Conservation (phyloP, 2,329 filamentous ascomycete species). For the Mollisia scopiformis region DNA sequence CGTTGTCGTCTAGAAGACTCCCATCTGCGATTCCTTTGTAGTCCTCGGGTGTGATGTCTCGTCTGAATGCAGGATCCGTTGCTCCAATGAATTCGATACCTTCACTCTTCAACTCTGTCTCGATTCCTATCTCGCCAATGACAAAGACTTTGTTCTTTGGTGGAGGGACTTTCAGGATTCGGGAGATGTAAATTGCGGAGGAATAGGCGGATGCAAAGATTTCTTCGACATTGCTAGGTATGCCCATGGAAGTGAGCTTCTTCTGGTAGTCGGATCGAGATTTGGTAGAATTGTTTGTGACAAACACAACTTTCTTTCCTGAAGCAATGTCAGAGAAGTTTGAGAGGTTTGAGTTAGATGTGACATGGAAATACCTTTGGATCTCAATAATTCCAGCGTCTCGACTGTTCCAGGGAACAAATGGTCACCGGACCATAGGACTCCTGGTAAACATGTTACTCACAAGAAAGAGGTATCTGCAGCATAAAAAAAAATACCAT, state of each 20-base stretch:
- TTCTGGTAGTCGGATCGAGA: constrained; percentile 90
- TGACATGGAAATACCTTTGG: constrained; percentile 59
- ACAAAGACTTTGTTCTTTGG: constrained; percentile 94
- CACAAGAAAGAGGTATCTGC: not conserved
- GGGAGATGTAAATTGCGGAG: constrained; percentile 91
- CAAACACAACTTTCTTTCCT: constrained; percentile 94
- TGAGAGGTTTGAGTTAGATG: not conserved
- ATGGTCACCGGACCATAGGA: constrained; percentile 94
- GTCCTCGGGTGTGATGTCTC: constrained; percentile 80
- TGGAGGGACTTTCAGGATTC: constrained; percentile 79
- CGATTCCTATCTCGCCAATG: constrained; percentile 87
- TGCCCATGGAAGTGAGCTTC: constrained; percentile 82
- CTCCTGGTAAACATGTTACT: constrained; percentile 58
- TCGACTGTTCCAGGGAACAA: constrained; percentile 84
- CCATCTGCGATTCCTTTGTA: constrained; percentile 78
- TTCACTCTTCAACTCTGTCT: constrained; percentile 83
- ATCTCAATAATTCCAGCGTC: constrained; percentile 80
- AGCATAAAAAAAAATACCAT: constrained; percentile 66
- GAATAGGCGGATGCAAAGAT: constrained; percentile 94
- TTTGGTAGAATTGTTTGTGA: constrained; percentile 99
- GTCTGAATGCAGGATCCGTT: constrained; percentile 76
- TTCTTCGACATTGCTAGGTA: constrained; percentile 81
- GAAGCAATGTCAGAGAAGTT: constrained; percentile 11
- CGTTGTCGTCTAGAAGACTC: constrained; percentile 79
- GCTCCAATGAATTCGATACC: constrained; percentile 82